Conservation (phyloP, 768 basidiomycete species). For the Russula vinacea region DNA sequence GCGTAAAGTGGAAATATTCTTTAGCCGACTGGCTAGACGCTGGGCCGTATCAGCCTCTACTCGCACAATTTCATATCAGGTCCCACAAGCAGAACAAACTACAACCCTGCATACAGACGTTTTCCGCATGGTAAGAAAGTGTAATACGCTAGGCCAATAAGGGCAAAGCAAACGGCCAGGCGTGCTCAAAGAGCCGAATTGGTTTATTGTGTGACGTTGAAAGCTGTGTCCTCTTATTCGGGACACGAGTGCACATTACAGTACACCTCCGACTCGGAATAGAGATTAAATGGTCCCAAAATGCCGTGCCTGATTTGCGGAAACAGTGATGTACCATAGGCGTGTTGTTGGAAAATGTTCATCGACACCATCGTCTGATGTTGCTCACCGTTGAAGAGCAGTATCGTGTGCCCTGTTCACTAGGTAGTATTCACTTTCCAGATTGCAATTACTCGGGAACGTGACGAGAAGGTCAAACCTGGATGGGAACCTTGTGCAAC, state of each 20-base stretch:
- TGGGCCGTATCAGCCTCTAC: not conserved
- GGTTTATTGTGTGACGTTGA: not conserved
- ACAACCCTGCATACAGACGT: not conserved
- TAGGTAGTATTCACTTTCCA: not conserved
- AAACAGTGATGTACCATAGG: not conserved
- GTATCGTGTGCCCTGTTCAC: not conserved
- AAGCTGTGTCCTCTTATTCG: not conserved
- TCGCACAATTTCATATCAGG: constrained; percentile 17
- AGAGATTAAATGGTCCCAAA: not conserved
- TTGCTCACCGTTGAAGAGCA: not conserved
- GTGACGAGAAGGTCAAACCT: not conserved
- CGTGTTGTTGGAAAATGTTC: not conserved
- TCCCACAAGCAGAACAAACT: constrained; percentile 1
- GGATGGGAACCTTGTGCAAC: not conserved
- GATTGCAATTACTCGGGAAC: not conserved
- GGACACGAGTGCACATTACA: not conserved
- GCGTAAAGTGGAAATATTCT: not conserved
- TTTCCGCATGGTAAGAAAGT: not conserved
- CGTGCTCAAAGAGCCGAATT: not conserved
- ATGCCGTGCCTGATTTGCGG: constrained; percentile 4
- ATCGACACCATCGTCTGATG: not conserved
- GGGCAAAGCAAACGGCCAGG: not conserved
- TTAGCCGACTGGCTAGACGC: not conserved
- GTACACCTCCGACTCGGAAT: not conserved
- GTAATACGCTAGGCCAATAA: constrained; percentile 10